phyloP scores from a whole-genome alignment of 805 yeast species.

The Ogataea ramenticola region DNA sequence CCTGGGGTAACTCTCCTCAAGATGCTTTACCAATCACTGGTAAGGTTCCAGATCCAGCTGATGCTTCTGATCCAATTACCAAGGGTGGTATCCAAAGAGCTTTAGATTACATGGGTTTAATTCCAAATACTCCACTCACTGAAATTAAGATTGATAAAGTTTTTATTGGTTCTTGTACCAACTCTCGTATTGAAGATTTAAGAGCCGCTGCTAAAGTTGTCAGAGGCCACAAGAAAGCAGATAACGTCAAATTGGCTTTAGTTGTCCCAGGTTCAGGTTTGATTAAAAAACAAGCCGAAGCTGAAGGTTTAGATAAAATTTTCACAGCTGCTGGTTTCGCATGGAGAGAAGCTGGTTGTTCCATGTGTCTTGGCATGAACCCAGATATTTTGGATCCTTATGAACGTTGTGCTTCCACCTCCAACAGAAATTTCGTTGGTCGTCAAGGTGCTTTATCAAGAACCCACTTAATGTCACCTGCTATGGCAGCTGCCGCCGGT shows the following conservation, averaged over 20 bases:
- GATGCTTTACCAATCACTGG: constrained; percentile 95
- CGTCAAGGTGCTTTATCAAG: constrained; percentile 96
- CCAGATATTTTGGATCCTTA: constrained; percentile 93
- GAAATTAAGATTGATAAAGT: constrained; percentile 85
- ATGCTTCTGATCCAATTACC: constrained; percentile 61
- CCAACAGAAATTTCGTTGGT: constrained; percentile 98
- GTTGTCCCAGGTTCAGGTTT: constrained; percentile 98
- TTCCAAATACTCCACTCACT: constrained; percentile 70
- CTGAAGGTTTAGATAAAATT: constrained; percentile 87
- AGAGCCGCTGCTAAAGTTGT: constrained; percentile 93
- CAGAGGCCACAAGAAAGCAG: constrained; percentile 82
- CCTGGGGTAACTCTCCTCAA: constrained; percentile 99
- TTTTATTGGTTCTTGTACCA: constrained; percentile 97
- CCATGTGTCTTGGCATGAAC: constrained; percentile 99
- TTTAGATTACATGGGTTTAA: constrained; percentile 84
- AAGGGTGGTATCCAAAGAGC: constrained; percentile 88
- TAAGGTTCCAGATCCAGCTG: constrained; percentile 83
- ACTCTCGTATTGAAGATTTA: constrained; percentile 94
- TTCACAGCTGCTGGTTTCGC: constrained; percentile 91
- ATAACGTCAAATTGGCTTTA: constrained; percentile 70
- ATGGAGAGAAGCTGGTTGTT: constrained; percentile 99
- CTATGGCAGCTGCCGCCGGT: constrained; percentile 99
- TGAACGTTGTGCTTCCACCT: constrained; percentile 98
- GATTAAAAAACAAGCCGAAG: constrained; percentile 88
- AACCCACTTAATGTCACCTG: constrained; percentile 97